Evolutionary conservation across 257 asterid species (phyloP), one percentile per base, ranked within the genome.

Genomic region (Nicotiana knightiana): DNA sequence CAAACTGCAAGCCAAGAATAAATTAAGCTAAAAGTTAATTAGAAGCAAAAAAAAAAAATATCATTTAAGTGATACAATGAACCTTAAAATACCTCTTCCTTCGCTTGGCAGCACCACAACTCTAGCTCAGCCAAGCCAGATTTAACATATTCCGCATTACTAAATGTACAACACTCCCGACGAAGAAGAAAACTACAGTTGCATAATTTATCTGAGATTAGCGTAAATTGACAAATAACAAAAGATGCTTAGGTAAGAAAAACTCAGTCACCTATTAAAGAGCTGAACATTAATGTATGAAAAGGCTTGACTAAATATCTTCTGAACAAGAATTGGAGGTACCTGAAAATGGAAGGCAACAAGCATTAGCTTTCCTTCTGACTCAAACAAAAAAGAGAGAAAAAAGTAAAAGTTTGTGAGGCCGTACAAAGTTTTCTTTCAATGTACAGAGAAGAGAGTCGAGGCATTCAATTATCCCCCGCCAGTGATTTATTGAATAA

Each of bases 51-150:
- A 28, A 28, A 28, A 28, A 28, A 28, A 28, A 28, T 0, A 28
- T 28, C 61, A 54, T 71, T 76, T n/a, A 8, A 55, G 32, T 3
- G 3, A 68, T 24, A 21, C 28, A 30, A 21, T 53, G 63, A 81
- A 51, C 33, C 4, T 26, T 57, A 73, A 58, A 73, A 30, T 88
- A 94, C 99, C 98, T 96, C 98, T 85, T 93, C 95, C 87, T 92
- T 94, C 67, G 98, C 98, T 91, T 93, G 98, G 91, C 91, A 86
- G 88, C 98, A 94, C 99, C 99, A 96, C 76, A 89, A 79, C 85
- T 96, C 99, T 80, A 96, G 89, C 88, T 96, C 99, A 48, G 97
- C 98, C 86, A 96, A 84, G 46, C 99, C 98, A 62, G 98, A 85
- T 88, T 96, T 96, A 73, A 94, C 97, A 68, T 91, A 96, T 89